A percentile compares a stretch with the other conserved stretches of the same genome.
These are phyloP conservation scores for Amaranthus hypochondriacus DNA, from an alignment of 148 eudicot genomes.

Conservation along the genomic window DNA sequence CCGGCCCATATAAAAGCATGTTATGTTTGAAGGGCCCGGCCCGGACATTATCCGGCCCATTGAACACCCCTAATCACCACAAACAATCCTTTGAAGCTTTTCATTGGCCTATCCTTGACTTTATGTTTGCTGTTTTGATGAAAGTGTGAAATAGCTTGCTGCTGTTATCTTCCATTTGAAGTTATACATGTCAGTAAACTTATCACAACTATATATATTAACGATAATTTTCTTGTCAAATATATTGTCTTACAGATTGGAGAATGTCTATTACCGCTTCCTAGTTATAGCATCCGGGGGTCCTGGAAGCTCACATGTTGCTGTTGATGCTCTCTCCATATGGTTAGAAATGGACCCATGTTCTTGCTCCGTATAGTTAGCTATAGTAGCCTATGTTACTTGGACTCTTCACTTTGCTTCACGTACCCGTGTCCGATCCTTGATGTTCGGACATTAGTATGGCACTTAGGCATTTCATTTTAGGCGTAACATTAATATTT, in stretches of 20 bases:
- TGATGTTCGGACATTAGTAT: no score
- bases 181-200: background rate
- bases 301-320: conserved; percentile 26
- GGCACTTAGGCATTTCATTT: no score
- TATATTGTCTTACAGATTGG: conserved; percentile 23
- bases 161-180: background rate
- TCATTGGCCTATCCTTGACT: background rate
- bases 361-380: background rate
- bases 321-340: conserved; percentile 33
- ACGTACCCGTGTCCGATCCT: no score
- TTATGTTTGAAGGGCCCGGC: no score
- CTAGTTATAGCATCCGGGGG: conserved; percentile 30
- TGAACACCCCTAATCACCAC: no score
- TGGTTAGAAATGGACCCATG: conserved; percentile 20
- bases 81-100: background rate
- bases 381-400: background rate
- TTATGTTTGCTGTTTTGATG: background rate
- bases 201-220: background rate
- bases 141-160: background rate
- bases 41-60: no score
- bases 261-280: conserved; percentile 31
- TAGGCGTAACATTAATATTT: no score
- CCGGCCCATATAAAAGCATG: no score
- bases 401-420: no score
- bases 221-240: background rate